Percentiles rank a stretch among this genome's conserved stretches.
phyloP scores from a whole-genome alignment of 768 basidiomycete genomes.

The Calocybe cyanea region DNA sequence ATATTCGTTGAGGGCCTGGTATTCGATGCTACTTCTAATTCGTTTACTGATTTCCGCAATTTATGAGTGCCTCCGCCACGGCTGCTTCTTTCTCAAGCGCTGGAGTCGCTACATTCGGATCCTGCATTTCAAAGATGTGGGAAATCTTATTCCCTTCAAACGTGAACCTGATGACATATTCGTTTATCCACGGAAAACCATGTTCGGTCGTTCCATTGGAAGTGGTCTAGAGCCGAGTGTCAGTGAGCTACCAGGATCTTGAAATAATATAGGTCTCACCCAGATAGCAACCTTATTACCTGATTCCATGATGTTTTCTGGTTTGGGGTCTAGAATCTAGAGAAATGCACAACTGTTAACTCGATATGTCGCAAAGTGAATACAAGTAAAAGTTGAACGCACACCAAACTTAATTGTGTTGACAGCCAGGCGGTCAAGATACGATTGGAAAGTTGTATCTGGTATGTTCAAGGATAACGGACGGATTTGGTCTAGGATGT shows the following conservation, averaged over 20 bases:
- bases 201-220: conserved; percentile 6
- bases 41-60: too few relatives aligned
- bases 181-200: conserved; percentile 7
- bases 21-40: too few relatives aligned
- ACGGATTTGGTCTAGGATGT: conserved; percentile 6
- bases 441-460: background rate
- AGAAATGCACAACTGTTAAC: background rate
- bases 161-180: conserved; percentile 5
- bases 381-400: background rate
- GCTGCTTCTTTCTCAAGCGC: conserved; percentile 2
- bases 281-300: conserved; percentile 1
- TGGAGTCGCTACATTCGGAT: background rate
- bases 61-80: background rate
- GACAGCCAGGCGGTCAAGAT: conserved; percentile 3
- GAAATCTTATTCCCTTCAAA: conserved; percentile 1
- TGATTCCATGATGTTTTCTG: conserved; percentile 1
- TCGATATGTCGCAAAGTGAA: too few relatives aligned
- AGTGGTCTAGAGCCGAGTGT: conserved; percentile 3
- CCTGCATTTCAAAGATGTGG: conserved; percentile 4
- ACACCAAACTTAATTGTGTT: conserved; percentile 8
- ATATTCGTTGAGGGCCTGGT: too few relatives aligned
- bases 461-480: conserved; percentile 2
- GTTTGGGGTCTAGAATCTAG: background rate
- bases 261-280: background rate
- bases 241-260: background rate